Evolutionary conservation across 2,329 filamentous ascomycete genomes (phyloP), one percentile per base, ranked within the genome.

Genomic region (Moelleriella libera): DNA sequence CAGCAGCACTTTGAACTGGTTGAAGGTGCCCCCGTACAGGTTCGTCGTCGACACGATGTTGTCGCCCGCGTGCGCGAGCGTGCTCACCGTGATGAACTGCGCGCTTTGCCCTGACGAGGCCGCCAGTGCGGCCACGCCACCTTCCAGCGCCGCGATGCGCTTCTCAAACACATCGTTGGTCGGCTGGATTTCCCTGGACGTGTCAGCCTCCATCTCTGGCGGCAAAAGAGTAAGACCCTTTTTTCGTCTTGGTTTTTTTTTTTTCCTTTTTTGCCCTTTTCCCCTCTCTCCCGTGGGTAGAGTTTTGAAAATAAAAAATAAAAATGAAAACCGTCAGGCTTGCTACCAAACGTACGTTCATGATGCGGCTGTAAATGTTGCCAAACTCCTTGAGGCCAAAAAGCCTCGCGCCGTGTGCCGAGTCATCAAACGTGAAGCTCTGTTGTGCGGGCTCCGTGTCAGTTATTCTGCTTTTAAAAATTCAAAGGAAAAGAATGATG

Each of bases 111-210:
- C 89, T 1, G 88, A 95, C 0, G 88, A 74, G 41, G 88, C 78
- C 5, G 88, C 89, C 30, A 96, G 77, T 43, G 88, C 89, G 12
- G 85, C 89, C 32, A 86, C 80, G 58, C 92, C 92, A 32, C 89
- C 90, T 68, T 98, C 92, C 5, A 97, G 80, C 11, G 90, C 89
- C n/a, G 90, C 89, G 45, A 96, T 85, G 51, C 90, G 82, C 72
- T 96, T 94, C 70, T 98, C 92, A 54, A 98, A 90, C 30, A 97
- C 90, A 66, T 94, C 90, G 55, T 90, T 84, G 0, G 90, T 97
- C 2, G 90, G 89, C 83, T 88, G 21, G 21, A 30, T 43, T 30
- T 30, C 21, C 21, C 5, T 42, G 2, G 21, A 21, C 2, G 21
- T 21, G 21, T 21, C 21, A 21, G 40, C 40, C 40, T 8, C 21